Conservation (phyloP, 2,329 filamentous ascomycete genomes). For the Fusarium sp. region DNA sequence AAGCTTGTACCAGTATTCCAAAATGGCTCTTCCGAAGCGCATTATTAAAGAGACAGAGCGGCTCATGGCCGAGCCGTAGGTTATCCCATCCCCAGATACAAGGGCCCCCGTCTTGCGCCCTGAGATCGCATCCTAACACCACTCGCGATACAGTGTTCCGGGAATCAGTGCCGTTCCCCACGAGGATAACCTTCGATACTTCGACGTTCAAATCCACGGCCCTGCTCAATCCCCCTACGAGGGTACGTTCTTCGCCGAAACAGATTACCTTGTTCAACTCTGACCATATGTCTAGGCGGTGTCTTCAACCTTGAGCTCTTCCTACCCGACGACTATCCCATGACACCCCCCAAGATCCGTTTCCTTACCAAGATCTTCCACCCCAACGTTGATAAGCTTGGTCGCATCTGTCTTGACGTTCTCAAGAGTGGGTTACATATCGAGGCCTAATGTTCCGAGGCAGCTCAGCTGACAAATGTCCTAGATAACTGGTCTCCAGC, state of each 20-base stretch:
- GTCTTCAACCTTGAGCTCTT: conserved; percentile 98
- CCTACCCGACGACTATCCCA: conserved; percentile 97
- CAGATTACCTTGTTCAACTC: background rate
- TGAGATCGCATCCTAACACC: conserved; percentile 38
- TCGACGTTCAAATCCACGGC: conserved; percentile 96
- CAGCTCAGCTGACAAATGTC: conserved; percentile 26
- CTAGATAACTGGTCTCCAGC: conserved; percentile 98
- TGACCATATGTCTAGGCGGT: conserved; percentile 64
- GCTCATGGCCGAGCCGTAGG: conserved; percentile 95
- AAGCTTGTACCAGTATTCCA: background rate
- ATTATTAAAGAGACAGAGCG: conserved; percentile 99
- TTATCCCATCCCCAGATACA: conserved; percentile 16
- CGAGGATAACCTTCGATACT: conserved; percentile 97
- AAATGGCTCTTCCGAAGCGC: conserved; percentile 88
- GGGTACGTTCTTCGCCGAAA: conserved; percentile 65
- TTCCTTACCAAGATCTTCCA: conserved; percentile 99
- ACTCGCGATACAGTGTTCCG: conserved; percentile 74
- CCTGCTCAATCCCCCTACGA: conserved; percentile 94
- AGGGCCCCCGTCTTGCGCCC: conserved; percentile 13
- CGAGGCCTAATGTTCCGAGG: background rate
- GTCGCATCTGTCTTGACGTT: conserved; percentile 96
- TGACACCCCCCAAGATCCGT: conserved; percentile 98
- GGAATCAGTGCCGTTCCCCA: conserved; percentile 96
- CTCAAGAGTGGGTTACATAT: conserved; percentile 80
- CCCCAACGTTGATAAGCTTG: conserved; percentile 97